phyloP scores from a whole-genome alignment of 257 asterid genomes.

The Euphrasia confusa region DNA sequence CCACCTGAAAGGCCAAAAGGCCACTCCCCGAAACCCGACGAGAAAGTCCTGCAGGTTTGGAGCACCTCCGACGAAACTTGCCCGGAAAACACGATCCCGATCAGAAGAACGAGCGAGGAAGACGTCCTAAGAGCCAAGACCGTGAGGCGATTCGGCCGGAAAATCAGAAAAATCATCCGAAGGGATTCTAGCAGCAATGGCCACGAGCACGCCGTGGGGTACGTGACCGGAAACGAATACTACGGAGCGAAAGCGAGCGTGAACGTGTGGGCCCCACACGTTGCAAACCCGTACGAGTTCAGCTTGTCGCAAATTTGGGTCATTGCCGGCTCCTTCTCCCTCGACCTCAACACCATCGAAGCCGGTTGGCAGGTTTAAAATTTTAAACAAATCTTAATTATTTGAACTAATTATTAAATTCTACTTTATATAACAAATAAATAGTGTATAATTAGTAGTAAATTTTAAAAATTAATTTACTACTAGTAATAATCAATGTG shows the following conservation, averaged over 20 bases:
- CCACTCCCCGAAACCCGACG: slow-evolving; percentile 32
- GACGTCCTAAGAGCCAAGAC: slow-evolving; percentile 66
- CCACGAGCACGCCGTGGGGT: slow-evolving; percentile 99
- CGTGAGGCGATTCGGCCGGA: slow-evolving; percentile 59
- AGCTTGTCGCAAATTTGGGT: slow-evolving; percentile 9
- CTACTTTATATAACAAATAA: too few species aligned
- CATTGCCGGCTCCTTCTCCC: not conserved
- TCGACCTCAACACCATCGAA: slow-evolving; percentile 12
- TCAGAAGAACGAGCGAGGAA: slow-evolving; percentile 64
- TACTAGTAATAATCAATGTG: too few species aligned
- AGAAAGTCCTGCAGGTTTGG: slow-evolving; percentile 63
- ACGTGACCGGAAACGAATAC: slow-evolving; percentile 50
- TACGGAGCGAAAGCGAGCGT: slow-evolving; percentile 9
- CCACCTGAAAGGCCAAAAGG: slow-evolving; percentile 81
- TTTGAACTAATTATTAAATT: too few species aligned
- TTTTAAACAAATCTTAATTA: too few species aligned
- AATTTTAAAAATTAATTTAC: too few species aligned
- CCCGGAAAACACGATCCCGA: slow-evolving; percentile 75
- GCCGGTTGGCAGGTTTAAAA: slow-evolving; percentile 18
- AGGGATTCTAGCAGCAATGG: slow-evolving; percentile 72
- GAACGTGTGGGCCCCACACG: slow-evolving; percentile 1
- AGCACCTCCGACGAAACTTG: slow-evolving; percentile 59
- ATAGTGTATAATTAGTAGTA: too few species aligned
- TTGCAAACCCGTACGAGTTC: not conserved
- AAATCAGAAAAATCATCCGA: slow-evolving; percentile 36